These are phyloP conservation scores for Zarea fungicola DNA, from an alignment of 2,329 filamentous ascomycete species.

Conservation along the genomic window DNA sequence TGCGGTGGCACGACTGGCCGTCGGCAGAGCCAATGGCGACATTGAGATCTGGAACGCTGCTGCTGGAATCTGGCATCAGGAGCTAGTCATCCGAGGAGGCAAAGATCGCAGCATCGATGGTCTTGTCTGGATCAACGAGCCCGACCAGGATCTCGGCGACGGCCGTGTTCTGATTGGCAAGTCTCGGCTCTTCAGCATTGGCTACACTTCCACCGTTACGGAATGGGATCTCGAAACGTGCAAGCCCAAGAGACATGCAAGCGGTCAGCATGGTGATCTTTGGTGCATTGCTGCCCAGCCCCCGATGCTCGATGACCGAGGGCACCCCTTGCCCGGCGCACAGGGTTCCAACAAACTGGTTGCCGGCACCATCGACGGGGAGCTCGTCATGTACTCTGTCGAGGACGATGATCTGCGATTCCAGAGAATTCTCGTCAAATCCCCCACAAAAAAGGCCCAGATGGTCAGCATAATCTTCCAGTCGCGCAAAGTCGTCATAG, in stretches of 20 bases:
- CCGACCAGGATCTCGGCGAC: constrained; percentile 61
- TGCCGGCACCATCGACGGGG: constrained; percentile 84
- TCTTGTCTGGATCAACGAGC: constrained; percentile 84
- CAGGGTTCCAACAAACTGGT: constrained; percentile 59
- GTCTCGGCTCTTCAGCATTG: constrained; percentile 90
- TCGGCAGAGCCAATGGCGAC: constrained; percentile 90
- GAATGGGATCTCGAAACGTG: constrained; percentile 90
- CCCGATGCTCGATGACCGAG: constrained; percentile 31
- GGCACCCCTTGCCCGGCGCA: constrained; percentile 24
- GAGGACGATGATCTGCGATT: constrained; percentile 80
- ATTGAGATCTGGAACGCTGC: constrained; percentile 97
- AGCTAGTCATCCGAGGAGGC: constrained; percentile 77
- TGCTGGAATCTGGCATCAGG: constrained; percentile 80
- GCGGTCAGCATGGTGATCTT: constrained; percentile 90
- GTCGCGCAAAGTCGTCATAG: constrained; percentile 72
- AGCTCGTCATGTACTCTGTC: constrained; percentile 80
- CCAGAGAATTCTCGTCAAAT: constrained; percentile 67
- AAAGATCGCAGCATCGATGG: constrained; percentile 85
- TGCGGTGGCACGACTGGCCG: constrained; percentile 67
- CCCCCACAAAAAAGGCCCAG: constrained; percentile 76
- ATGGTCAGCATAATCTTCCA: constrained; percentile 92
- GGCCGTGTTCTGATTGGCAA: constrained; percentile 62
- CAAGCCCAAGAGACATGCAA: constrained; percentile 72
- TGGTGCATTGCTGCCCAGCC: constrained; percentile 95
- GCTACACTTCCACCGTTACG: constrained; percentile 84